phyloP scores from a whole-genome alignment of 768 basidiomycete genomes.

The Tylopilus sp. region DNA sequence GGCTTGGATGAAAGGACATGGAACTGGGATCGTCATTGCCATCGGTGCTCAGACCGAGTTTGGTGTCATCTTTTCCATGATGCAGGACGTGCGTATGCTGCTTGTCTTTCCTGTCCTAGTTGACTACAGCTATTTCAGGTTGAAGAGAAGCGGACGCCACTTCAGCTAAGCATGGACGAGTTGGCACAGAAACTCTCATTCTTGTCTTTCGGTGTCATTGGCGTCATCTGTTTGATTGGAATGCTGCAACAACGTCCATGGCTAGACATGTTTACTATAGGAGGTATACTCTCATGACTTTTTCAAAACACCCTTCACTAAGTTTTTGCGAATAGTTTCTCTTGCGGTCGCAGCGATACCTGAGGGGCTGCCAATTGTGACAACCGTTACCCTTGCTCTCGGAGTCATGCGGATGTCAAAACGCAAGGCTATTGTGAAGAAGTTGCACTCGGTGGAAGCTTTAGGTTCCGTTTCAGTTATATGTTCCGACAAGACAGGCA shows the following conservation, averaged over 20 bases:
- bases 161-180: slow-evolving; percentile 95
- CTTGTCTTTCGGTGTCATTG: slow-evolving; percentile 91
- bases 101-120: not conserved
- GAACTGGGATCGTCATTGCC: slow-evolving; percentile 82
- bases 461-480: slow-evolving; percentile 96
- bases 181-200: slow-evolving; percentile 89
- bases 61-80: slow-evolving; percentile 95
- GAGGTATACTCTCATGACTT: slow-evolving; percentile 53
- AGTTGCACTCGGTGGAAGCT: slow-evolving; percentile 91
- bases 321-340: slow-evolving; percentile 60
- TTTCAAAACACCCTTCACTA: not conserved
- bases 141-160: slow-evolving; percentile 88
- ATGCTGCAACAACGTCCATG: slow-evolving; percentile 81
- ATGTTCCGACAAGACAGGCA: slow-evolving; percentile 95
- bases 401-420: slow-evolving; percentile 94
- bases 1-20: slow-evolving; percentile 52
- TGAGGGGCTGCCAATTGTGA: slow-evolving; percentile 94
- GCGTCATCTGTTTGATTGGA: slow-evolving; percentile 88
- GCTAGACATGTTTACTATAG: slow-evolving; percentile 99
- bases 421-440: slow-evolving; percentile 95
- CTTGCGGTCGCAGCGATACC: slow-evolving; percentile 98
- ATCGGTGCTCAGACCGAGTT: slow-evolving; percentile 88
- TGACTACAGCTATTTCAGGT: slow-evolving; percentile 32
- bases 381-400: slow-evolving; percentile 93
- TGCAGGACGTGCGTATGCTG: slow-evolving; percentile 75